Conservation (phyloP, 2,329 filamentous ascomycete species). For the Claviceps purpurea region DNA sequence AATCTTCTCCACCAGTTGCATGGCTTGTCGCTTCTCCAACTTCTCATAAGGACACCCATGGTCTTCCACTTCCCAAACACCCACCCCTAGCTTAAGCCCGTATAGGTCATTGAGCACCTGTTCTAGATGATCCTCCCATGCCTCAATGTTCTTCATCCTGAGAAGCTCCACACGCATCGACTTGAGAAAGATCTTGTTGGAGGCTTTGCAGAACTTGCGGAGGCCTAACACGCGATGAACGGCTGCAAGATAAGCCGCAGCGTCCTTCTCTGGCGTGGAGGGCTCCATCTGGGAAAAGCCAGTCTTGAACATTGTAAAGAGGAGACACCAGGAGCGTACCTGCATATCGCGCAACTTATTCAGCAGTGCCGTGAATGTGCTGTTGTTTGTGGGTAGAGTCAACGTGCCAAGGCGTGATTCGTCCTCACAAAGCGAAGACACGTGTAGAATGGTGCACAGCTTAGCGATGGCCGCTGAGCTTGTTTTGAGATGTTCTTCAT, state of each 20-base stretch:
- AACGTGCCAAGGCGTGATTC: conserved; percentile 66
- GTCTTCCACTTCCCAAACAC: conserved; percentile 54
- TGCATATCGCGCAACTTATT: conserved; percentile 76
- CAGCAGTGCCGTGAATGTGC: conserved; percentile 39
- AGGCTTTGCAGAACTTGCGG: conserved; percentile 71
- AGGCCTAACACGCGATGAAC: conserved; percentile 76
- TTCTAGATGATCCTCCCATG: conserved; percentile 75
- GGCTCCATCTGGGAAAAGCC: conserved; percentile 54
- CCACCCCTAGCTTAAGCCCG: conserved; percentile 61
- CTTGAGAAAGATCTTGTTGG: conserved; percentile 78
- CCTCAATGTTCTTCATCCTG: conserved; percentile 59
- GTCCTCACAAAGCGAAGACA: conserved; percentile 72
- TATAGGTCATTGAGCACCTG: conserved; percentile 77
- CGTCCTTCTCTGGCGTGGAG: conserved; percentile 52
- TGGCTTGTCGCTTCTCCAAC: conserved; percentile 66
- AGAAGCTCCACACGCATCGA: conserved; percentile 79
- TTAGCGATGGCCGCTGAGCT: conserved; percentile 60
- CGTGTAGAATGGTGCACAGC: conserved; percentile 63
- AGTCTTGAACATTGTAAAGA: conserved; percentile 69
- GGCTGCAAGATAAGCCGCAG: conserved; percentile 66
- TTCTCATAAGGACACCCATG: conserved; percentile 68
- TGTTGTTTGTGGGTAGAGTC: conserved; percentile 42
- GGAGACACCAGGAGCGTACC: conserved; percentile 73
- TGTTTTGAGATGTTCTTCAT: conserved; percentile 61
- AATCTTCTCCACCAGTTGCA: conserved; percentile 72